Evolutionary conservation across 768 basidiomycete species (phyloP).

Genomic region (Steccherinum ochraceum): DNA sequence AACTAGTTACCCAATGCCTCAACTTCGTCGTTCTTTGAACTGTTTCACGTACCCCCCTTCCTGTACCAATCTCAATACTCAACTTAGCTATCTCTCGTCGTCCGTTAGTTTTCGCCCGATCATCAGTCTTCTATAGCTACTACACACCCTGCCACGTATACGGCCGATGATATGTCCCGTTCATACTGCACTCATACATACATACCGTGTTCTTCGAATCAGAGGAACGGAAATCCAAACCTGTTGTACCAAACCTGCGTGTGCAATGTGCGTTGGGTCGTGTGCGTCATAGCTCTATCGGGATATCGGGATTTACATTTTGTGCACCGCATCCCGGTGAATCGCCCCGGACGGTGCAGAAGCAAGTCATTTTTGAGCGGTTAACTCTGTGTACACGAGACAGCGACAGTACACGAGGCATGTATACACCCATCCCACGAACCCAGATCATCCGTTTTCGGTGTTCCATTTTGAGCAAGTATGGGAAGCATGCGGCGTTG

Average conservation of each 20-base stretch:
- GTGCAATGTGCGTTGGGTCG: too few species aligned
- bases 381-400: too few species aligned
- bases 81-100: not conserved
- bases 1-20: not conserved
- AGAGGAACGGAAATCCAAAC: too few species aligned
- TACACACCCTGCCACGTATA: too few species aligned
- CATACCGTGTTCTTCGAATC: too few species aligned
- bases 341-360: not conserved
- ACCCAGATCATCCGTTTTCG: not conserved
- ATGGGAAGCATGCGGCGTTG: not conserved
- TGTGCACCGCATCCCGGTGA: not conserved
- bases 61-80: not conserved
- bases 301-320: not conserved
- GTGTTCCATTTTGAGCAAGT: not conserved
- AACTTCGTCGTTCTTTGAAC: not conserved
- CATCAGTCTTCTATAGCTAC: too few species aligned
- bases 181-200: too few species aligned
- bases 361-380: too few species aligned
- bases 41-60: not conserved
- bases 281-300: not conserved
- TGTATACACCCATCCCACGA: not conserved
- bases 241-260: too few species aligned
- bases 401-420: not conserved
- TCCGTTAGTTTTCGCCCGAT: not conserved
- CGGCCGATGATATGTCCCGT: too few species aligned